Evolutionary conservation across 176 grass and related monocot genomes (phyloP).

Genomic region (Cenchrus americanus): DNA sequence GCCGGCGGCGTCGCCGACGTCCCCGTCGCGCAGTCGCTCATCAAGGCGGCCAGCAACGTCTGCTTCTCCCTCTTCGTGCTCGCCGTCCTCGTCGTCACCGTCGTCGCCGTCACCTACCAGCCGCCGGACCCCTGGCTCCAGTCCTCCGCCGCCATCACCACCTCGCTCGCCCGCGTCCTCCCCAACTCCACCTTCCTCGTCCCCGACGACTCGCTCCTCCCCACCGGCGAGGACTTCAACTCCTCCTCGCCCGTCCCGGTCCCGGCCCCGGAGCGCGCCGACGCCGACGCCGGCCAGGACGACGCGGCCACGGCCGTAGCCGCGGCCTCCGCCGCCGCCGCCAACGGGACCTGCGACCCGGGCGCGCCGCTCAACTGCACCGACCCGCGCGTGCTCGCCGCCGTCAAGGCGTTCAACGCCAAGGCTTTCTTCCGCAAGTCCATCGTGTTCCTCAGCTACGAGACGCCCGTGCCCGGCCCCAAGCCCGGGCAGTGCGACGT

Average conservation of each 20-base stretch:
- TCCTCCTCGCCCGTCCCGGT: constrained; percentile 20
- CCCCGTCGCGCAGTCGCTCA: constrained; percentile 70
- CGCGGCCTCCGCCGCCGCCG: background rate
- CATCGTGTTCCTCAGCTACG: constrained; percentile 88
- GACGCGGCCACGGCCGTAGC: background rate
- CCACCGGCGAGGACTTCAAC: constrained; percentile 90
- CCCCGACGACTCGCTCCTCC: constrained; percentile 85
- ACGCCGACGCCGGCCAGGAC: background rate
- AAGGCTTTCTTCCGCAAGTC: constrained; percentile 67
- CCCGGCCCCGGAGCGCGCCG: constrained; percentile 15
- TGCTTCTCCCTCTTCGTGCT: constrained; percentile 93
- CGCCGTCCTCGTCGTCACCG: constrained; percentile 81
- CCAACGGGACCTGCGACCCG: constrained; percentile 45
- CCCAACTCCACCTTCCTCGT: constrained; percentile 74
- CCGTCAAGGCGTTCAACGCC: constrained; percentile 80
- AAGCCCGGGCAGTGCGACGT: constrained; percentile 68
- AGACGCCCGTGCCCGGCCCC: constrained; percentile 57
- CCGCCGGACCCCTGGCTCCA: constrained; percentile 93
- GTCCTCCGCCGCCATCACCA: constrained; percentile 86
- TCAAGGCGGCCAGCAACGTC: constrained; percentile 80
- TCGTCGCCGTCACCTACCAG: constrained; percentile 96
- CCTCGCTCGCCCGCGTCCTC: constrained; percentile 62
- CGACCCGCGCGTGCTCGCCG: constrained; percentile 71
- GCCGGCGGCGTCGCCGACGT: constrained; percentile 40
- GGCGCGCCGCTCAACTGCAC: constrained; percentile 78